phyloP scores from a whole-genome alignment of 2,329 filamentous ascomycete genomes.

The Xylaria sp. region DNA sequence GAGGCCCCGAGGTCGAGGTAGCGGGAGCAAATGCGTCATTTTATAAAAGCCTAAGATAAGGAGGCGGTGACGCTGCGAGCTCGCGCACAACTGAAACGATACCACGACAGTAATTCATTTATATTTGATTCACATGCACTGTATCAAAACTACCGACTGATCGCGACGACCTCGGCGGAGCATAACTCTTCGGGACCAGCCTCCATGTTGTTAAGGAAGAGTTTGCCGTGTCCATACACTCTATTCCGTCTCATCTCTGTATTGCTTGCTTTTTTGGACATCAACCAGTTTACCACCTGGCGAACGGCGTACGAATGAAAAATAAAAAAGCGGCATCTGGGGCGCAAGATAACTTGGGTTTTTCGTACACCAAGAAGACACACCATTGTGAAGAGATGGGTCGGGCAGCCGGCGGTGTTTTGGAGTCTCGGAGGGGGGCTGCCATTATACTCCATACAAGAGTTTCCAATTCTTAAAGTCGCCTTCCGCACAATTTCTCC shows the following conservation, averaged over 20 bases:
- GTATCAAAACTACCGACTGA: conserved; percentile 34
- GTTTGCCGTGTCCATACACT: conserved; percentile 43
- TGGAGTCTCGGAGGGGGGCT: conserved; percentile 44
- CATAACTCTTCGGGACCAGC: conserved; percentile 25
- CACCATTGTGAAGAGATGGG: conserved; percentile 45
- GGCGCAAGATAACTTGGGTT: conserved; percentile 49
- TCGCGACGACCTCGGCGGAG: conserved; percentile 27
- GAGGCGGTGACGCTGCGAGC: conserved; percentile 38
- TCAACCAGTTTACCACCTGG: conserved; percentile 51
- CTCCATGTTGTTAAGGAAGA: conserved; percentile 34
- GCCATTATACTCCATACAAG: conserved; percentile 43
- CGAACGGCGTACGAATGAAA: conserved; percentile 58
- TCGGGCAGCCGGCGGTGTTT: conserved; percentile 48
- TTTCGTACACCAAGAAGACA: conserved; percentile 44
- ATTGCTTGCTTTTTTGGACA: conserved; percentile 48
- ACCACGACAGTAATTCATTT: conserved; percentile 42
- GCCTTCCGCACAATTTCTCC: conserved; percentile 35
- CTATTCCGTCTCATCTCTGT: conserved; percentile 46
- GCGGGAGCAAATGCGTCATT: conserved; percentile 56
- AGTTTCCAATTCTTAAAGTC: conserved; percentile 37
- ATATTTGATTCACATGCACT: conserved; percentile 39
- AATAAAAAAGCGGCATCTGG: conserved; percentile 50
- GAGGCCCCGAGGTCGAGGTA: conserved; percentile 47
- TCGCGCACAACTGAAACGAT: conserved; percentile 41
- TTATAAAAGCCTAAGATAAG: conserved; percentile 51